These are phyloP conservation scores for Cyanidium caldarium DNA, from an alignment of 23 red algal species.

Conservation along the genomic window DNA sequence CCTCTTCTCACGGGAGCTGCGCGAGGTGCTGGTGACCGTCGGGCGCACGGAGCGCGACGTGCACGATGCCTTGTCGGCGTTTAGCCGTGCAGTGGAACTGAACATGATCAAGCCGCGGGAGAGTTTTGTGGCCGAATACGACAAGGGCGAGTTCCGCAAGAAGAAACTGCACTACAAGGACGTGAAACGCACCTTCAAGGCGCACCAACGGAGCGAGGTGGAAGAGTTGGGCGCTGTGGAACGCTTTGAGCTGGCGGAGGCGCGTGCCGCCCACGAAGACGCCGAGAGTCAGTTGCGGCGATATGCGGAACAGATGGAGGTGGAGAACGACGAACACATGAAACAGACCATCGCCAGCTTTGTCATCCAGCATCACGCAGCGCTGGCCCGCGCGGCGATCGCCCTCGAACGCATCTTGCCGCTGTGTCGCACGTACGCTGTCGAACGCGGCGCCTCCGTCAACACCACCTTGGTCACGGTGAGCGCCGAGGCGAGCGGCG, in stretches of 20 bases:
- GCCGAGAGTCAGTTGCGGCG: conserved; percentile 13
- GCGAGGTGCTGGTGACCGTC: conserved; percentile 14
- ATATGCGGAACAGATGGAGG: conserved; percentile 15
- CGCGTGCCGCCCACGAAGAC: conserved; percentile 13
- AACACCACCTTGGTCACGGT: not conserved
- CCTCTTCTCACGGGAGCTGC: conserved; percentile 17
- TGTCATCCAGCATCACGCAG: conserved; percentile 17
- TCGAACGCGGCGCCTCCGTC: not conserved
- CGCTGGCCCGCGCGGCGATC: not conserved
- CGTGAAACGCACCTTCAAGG: conserved; percentile 21
- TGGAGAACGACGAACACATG: conserved; percentile 12
- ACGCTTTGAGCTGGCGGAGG: conserved; percentile 22
- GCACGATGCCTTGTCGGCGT: conserved; percentile 17
- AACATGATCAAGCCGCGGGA: conserved; percentile 18
- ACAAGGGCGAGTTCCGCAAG: conserved; percentile 10
- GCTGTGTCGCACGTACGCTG: not conserved
- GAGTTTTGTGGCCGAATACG: conserved; percentile 4
- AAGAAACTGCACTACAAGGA: conserved; percentile 17
- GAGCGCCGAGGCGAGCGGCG: not conserved
- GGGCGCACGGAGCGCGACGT: conserved; percentile 19
- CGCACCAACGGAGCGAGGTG: not conserved
- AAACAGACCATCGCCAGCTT: not conserved
- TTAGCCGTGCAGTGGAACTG: conserved; percentile 15
- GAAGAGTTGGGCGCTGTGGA: conserved; percentile 7
- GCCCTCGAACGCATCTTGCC: conserved; percentile 11